These are phyloP conservation scores for Hygrocybe punicea DNA, from an alignment of 768 basidiomycete genomes.

Conservation along the genomic window DNA sequence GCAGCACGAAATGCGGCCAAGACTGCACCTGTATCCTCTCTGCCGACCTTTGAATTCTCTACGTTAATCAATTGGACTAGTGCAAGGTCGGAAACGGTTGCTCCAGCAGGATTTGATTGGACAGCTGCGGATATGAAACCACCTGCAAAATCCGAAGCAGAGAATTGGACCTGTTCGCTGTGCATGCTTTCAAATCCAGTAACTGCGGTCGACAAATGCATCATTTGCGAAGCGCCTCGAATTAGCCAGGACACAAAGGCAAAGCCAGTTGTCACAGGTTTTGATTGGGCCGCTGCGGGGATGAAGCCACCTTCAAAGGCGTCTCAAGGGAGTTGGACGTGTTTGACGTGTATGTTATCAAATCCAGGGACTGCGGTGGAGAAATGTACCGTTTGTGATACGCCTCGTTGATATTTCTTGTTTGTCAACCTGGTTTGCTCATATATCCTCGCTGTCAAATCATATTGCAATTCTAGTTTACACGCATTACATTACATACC, in stretches of 20 bases:
- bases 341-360: slow-evolving; percentile 48
- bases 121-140: slow-evolving; percentile 56
- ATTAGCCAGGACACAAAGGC: neutral
- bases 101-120: slow-evolving; percentile 53
- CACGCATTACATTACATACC: neutral
- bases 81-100: slow-evolving; percentile 6
- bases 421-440: neutral
- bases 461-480: neutral
- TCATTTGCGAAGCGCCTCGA: slow-evolving; percentile 46
- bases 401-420: slow-evolving; percentile 24
- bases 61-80: neutral
- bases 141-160: slow-evolving; percentile 28
- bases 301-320: slow-evolving; percentile 42
- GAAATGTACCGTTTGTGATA: slow-evolving; percentile 53
- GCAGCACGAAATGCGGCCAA: slow-evolving; percentile 39
- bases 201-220: slow-evolving; percentile 7
- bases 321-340: slow-evolving; percentile 48
- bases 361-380: slow-evolving; percentile 45
- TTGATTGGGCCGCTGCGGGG: slow-evolving; percentile 64
- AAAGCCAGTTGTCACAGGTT: slow-evolving; percentile 35
- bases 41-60: slow-evolving; percentile 15
- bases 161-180: slow-evolving; percentile 52
- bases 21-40: slow-evolving; percentile 26
- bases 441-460: neutral
- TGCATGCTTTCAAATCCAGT: slow-evolving; percentile 55